A percentile compares a stretch with the other conserved stretches of the same genome.
phyloP scores from a whole-genome alignment of 371 early-diverging fungal species.

The Mucor sp. region DNA sequence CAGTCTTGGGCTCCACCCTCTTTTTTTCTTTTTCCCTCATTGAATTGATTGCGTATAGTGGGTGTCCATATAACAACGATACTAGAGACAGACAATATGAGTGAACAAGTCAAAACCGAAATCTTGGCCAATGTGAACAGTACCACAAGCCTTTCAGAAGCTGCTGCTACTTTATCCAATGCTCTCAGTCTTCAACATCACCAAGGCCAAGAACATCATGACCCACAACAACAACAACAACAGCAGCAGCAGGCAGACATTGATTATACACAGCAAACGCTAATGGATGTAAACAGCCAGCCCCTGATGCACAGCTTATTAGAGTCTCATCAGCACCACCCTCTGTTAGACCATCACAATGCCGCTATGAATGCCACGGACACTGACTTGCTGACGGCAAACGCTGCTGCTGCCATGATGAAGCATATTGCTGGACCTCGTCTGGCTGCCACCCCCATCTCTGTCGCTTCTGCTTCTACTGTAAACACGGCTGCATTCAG shows the following conservation, averaged over 20 bases:
- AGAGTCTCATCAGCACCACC: not conserved
- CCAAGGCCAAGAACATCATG: no score
- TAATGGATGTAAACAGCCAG: constrained; percentile 24
- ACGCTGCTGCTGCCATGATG: no score
- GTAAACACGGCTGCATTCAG: not conserved
- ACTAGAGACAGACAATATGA: not conserved
- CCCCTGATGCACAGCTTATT: constrained; percentile 6
- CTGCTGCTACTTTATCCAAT: not conserved
- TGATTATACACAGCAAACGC: constrained; percentile 15
- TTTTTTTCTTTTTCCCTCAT: not conserved
- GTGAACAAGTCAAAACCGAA: not conserved
- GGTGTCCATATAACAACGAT: not conserved
- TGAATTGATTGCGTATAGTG: not conserved
- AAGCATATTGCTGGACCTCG: not conserved
- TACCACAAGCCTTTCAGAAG: not conserved
- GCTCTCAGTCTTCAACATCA: not conserved
- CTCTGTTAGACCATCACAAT: not conserved
- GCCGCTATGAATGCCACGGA: not conserved
- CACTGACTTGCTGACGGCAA: not conserved
- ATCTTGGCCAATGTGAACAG: not conserved
- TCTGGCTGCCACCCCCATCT: no score
- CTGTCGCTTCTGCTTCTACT: not conserved
- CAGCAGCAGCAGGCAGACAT: not conserved
- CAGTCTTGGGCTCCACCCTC: not conserved
- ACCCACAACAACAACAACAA: no score